A percentile compares a stretch with the other conserved stretches of the same genome.
These are phyloP conservation scores for Thielaviopsis punctulata DNA, from an alignment of 2,329 filamentous ascomycete genomes.

Conservation along the genomic window DNA sequence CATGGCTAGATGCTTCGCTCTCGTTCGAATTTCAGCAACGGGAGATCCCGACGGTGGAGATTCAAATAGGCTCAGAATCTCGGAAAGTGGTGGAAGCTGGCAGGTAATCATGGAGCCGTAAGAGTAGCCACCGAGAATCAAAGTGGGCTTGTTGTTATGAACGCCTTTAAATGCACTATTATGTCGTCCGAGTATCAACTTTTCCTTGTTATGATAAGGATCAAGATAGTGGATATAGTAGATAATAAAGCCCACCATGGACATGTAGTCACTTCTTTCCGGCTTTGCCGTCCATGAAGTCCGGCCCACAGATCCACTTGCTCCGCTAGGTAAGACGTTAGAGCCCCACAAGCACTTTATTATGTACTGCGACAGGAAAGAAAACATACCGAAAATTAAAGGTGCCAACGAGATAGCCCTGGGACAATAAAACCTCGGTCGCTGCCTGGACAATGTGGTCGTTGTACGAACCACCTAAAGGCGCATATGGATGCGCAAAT, in stretches of 20 bases:
- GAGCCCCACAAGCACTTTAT: background rate
- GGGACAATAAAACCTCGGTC: constrained; percentile 44
- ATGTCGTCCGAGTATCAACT: background rate
- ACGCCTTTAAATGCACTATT: background rate
- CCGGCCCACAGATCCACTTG: constrained; percentile 51
- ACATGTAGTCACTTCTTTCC: constrained; percentile 68
- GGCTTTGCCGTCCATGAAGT: constrained; percentile 79
- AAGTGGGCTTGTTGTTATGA: constrained; percentile 14
- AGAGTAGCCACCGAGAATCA: constrained; percentile 67
- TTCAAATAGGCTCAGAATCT: constrained; percentile 43
- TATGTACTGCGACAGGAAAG: constrained; percentile 1
- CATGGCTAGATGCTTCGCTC: constrained; percentile 50
- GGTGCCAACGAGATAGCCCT: constrained; percentile 61
- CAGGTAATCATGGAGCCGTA: constrained; percentile 75
- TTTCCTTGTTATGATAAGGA: constrained; percentile 16
- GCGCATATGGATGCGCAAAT: constrained; percentile 80
- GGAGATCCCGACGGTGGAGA: constrained; percentile 35
- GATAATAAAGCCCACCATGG: constrained; percentile 63
- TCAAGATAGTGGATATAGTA: constrained; percentile 51
- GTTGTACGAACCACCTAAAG: constrained; percentile 70
- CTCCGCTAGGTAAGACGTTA: constrained; percentile 40
- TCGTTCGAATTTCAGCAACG: constrained; percentile 50
- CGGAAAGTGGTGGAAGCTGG: constrained; percentile 45
- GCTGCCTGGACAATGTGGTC: constrained; percentile 60
- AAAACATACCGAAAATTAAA: constrained; percentile 67